Percentiles rank a stretch among this genome's conserved stretches.
Conservation (phyloP, 768 basidiomycete genomes). For the Termitomyces sp. region DNA sequence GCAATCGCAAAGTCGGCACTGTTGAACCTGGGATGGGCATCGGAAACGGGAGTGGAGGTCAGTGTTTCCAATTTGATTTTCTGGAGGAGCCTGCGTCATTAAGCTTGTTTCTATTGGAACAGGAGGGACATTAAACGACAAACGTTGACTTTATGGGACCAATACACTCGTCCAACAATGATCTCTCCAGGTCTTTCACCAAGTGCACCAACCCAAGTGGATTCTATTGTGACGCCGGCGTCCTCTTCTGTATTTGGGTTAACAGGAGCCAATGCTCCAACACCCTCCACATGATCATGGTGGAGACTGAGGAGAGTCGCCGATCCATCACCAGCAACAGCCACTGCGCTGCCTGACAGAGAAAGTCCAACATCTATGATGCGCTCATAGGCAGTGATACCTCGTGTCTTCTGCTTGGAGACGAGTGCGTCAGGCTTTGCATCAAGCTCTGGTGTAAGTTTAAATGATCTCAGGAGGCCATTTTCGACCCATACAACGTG, state of each 20-base stretch:
- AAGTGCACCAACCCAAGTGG: constrained; percentile 7
- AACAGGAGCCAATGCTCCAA: constrained; percentile 58
- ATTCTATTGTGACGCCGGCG: constrained; percentile 5
- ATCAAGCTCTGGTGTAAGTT: constrained; percentile 46
- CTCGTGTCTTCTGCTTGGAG: background rate
- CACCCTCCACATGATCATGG: constrained; percentile 32
- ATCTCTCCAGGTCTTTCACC: constrained; percentile 10
- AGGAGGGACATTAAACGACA: background rate
- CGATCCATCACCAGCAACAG: constrained; percentile 47
- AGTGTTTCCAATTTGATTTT: constrained; percentile 46
- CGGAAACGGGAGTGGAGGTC: constrained; percentile 41
- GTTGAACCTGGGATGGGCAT: constrained; percentile 18
- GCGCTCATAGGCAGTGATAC: constrained; percentile 33
- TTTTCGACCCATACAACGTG: constrained; percentile 53
- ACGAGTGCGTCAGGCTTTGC: constrained; percentile 37
- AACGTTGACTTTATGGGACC: constrained; percentile 2
- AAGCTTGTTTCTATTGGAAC: background rate
- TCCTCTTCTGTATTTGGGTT: constrained; percentile 19
- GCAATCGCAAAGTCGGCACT: constrained; percentile 43
- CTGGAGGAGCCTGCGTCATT: constrained; percentile 25
- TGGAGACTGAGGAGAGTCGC: constrained; percentile 50
- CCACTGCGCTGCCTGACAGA: constrained; percentile 56
- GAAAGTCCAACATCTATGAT: constrained; percentile 60
- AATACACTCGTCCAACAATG: constrained; percentile 18
- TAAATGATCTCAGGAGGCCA: constrained; percentile 41